These are phyloP conservation scores for Nannizziopsis arthrosporioides DNA, from an alignment of 2,329 filamentous ascomycete species.

Conservation along the genomic window DNA sequence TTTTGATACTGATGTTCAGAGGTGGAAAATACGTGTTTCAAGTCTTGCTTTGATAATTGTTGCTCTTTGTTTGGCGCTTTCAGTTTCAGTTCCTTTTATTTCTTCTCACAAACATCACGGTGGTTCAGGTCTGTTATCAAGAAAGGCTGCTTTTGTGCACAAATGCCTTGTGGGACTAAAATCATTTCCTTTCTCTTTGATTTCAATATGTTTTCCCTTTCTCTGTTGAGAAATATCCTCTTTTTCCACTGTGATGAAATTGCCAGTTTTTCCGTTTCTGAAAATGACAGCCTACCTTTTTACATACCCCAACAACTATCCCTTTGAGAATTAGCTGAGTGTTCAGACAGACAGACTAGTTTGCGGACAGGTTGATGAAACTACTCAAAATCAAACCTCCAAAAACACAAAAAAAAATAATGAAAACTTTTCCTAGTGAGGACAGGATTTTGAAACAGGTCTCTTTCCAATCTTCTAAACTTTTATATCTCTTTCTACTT, in stretches of 20 bases:
- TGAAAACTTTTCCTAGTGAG: too few species aligned
- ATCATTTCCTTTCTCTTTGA: neutral
- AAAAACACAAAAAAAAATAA: too few species aligned
- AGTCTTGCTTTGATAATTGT: neutral
- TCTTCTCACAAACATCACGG: neutral
- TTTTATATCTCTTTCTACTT: too few species aligned
- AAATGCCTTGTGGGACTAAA: constrained; percentile 5
- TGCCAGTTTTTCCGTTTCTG: neutral
- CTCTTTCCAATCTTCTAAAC: too few species aligned
- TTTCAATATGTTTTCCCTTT: neutral
- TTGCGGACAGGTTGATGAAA: constrained; percentile 6
- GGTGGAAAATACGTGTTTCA: neutral
- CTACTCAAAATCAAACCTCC: neutral
- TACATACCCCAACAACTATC: neutral
- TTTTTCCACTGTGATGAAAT: neutral
- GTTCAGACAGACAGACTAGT: constrained; percentile 5
- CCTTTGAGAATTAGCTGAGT: constrained; percentile 1
- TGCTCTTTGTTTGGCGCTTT: neutral
- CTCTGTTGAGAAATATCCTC: neutral
- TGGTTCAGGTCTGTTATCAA: neutral
- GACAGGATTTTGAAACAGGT: too few species aligned
- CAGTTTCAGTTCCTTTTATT: neutral
- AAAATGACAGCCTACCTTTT: neutral
- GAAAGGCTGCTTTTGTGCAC: neutral
- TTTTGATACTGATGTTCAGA: neutral